Conservation (phyloP, 371 early-diverging fungal genomes). For the Phascolomyces articulosus region DNA sequence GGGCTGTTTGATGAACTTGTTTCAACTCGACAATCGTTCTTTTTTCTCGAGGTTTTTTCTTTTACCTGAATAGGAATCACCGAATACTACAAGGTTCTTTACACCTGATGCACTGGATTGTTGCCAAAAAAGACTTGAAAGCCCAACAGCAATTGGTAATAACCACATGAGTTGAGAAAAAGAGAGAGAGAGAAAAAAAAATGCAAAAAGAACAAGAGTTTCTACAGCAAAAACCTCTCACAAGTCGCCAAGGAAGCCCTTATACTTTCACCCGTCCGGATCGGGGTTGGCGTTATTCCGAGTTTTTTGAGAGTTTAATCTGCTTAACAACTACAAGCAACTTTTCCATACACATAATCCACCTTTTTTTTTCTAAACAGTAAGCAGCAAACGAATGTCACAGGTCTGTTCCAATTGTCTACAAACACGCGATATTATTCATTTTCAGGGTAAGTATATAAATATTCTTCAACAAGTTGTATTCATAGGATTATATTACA, state of each 20-base stretch:
- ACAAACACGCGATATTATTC: slow-evolving; percentile 8
- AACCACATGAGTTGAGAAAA: background rate
- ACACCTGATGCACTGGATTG: slow-evolving; percentile 7
- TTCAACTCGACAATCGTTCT: background rate
- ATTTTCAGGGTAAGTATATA: slow-evolving; percentile 8
- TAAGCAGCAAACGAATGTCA: slow-evolving; percentile 3
- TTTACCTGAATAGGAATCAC: slow-evolving; percentile 45
- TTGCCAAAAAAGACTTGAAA: background rate
- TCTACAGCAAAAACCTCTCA: no score
- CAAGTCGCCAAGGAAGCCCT: no score
- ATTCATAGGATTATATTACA: no score
- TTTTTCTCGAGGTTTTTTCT: background rate
- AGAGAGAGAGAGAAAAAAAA: background rate
- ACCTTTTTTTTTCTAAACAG: no score
- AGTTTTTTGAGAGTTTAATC: no score
- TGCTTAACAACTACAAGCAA: no score
- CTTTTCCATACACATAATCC: no score
- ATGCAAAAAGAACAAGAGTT: background rate
- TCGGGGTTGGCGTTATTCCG: no score
- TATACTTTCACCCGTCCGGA: no score
- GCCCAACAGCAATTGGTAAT: background rate
- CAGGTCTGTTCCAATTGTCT: slow-evolving; percentile 14
- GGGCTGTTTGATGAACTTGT: background rate
- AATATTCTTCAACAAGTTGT: background rate
- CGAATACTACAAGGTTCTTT: slow-evolving; percentile 50